These are phyloP conservation scores for Flaveria ramosissima DNA, from an alignment of 129 eudicot species.

Conservation along the genomic window DNA sequence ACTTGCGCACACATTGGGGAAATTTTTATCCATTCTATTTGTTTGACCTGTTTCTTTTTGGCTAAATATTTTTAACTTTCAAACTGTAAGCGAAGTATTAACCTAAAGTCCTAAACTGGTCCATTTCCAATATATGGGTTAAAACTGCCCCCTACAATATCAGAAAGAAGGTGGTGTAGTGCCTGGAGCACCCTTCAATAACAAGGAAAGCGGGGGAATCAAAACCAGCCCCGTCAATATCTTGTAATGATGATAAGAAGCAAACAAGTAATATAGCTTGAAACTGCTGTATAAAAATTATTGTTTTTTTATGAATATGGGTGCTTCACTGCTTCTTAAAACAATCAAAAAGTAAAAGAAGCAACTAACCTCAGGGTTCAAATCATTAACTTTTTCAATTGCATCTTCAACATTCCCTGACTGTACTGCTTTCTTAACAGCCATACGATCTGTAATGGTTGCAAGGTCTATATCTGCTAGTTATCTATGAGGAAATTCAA, in stretches of 20 bases:
- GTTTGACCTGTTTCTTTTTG: background rate
- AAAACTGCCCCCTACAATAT: background rate
- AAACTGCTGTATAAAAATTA: background rate
- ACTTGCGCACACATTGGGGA: background rate
- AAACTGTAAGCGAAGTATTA: background rate
- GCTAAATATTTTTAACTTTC: too few relatives aligned
- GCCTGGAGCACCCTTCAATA: background rate
- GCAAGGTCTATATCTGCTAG: constrained; percentile 95
- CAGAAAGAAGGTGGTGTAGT: background rate
- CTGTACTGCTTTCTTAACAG: constrained; percentile 96
- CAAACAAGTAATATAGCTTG: constrained; percentile 21
- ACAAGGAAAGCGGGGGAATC: too few relatives aligned
- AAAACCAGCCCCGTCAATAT: background rate
- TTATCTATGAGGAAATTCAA: constrained; percentile 53
- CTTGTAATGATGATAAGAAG: background rate
- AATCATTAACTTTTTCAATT: constrained; percentile 92
- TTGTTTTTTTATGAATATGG: background rate
- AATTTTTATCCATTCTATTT: background rate
- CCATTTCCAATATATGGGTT: background rate
- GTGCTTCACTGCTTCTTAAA: too few relatives aligned
- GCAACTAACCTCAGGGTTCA: constrained; percentile 87
- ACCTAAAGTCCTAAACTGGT: background rate
- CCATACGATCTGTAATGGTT: constrained; percentile 95
- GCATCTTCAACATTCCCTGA: constrained; percentile 95
- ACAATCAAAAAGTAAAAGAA: constrained; percentile 9